Conservation (phyloP, 441 rosid species). For the Adansonia gregorii region DNA sequence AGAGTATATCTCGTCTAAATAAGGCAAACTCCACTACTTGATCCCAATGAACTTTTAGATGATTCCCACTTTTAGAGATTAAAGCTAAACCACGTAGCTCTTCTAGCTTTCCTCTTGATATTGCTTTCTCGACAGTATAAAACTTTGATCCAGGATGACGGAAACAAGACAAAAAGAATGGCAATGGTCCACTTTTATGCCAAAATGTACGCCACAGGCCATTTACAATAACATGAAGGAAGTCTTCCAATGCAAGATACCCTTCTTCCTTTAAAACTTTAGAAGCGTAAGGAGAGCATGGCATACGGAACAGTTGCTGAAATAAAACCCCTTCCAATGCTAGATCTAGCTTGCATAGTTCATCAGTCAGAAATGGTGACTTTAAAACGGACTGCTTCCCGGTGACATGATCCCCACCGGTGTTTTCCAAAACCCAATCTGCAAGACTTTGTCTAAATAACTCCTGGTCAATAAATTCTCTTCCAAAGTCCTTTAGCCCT, state of each 20-base stretch:
- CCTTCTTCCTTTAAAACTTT: constrained; percentile 44
- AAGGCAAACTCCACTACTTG: constrained; percentile 53
- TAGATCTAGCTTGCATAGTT: constrained; percentile 57
- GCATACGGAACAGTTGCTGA: constrained; percentile 71
- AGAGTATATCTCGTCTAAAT: constrained; percentile 49
- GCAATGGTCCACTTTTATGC: constrained; percentile 55
- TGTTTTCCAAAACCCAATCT: constrained; percentile 55
- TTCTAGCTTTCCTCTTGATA: constrained; percentile 55
- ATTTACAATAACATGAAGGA: constrained; percentile 27
- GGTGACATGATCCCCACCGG: constrained; percentile 31
- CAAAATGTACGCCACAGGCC: constrained; percentile 75
- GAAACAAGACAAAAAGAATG: constrained; percentile 53
- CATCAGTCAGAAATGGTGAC: constrained; percentile 57
- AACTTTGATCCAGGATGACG: constrained; percentile 58
- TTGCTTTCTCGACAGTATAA: constrained; percentile 55
- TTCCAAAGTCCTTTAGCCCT: constrained; percentile 54
- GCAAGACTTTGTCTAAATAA: constrained; percentile 46
- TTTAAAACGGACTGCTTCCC: constrained; percentile 38
- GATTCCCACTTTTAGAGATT: constrained; percentile 28
- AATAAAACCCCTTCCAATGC: constrained; percentile 69
- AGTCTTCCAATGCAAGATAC: constrained; percentile 62
- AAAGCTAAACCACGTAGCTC: constrained; percentile 63
- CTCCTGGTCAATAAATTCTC: constrained; percentile 42
- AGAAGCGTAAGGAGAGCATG: constrained; percentile 43
- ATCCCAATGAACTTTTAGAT: constrained; percentile 54